Percentiles rank a stretch among this genome's conserved stretches.
phyloP scores from a whole-genome alignment of 768 basidiomycete species.

The Mycena rebaudengoi region DNA sequence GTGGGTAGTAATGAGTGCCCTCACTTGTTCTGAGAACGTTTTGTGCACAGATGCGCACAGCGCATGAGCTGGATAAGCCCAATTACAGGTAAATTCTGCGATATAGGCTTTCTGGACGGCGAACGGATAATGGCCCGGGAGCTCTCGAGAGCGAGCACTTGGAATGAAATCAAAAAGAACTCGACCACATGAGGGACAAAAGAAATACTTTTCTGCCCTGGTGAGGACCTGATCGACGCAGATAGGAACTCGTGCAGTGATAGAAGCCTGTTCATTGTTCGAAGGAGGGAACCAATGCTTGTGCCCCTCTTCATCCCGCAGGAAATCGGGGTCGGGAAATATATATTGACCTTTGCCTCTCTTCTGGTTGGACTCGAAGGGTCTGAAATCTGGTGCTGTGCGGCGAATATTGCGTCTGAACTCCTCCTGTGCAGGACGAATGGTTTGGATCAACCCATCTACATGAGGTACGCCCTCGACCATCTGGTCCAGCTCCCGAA shows the following conservation, averaged over 20 bases:
- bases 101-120: slow-evolving; percentile 65
- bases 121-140: slow-evolving; percentile 74
- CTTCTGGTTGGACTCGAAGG: slow-evolving; percentile 41
- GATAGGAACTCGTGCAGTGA: no score
- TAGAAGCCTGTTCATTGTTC: no score
- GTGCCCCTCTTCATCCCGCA: background rate
- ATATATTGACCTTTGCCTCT: background rate
- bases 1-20: slow-evolving; percentile 53
- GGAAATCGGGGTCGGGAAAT: background rate
- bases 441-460: slow-evolving; percentile 63
- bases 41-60: slow-evolving; percentile 53
- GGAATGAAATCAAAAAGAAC: background rate
- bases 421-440: slow-evolving; percentile 54
- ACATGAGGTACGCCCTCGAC: slow-evolving; percentile 62
- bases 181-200: background rate
- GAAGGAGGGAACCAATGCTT: slow-evolving; percentile 20
- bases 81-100: slow-evolving; percentile 48
- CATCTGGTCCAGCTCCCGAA: slow-evolving; percentile 49
- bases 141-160: slow-evolving; percentile 76
- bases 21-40: slow-evolving; percentile 49
- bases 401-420: slow-evolving; percentile 58
- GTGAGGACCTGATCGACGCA: no score
- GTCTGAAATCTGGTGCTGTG: slow-evolving; percentile 68
- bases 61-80: slow-evolving; percentile 54
- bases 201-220: slow-evolving; percentile 30